Percentiles rank a stretch among this genome's conserved stretches.
These are phyloP conservation scores for Apophysomyces elegans DNA, from an alignment of 371 early-diverging fungal species.

Conservation along the genomic window DNA sequence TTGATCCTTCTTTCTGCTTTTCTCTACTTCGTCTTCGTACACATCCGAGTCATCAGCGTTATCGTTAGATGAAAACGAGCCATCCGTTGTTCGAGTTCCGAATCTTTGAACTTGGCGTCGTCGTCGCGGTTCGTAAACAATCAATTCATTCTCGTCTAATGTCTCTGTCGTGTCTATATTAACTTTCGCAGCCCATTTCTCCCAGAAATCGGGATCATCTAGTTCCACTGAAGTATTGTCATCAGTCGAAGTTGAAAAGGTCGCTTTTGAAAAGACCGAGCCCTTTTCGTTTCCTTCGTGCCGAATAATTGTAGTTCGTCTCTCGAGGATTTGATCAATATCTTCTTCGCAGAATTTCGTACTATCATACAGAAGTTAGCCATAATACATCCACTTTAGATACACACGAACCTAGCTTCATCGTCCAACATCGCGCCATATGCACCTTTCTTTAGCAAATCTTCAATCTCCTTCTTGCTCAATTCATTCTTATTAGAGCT, in stretches of 20 bases:
- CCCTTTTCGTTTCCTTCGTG: conserved; percentile 81
- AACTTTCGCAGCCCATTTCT: conserved; percentile 89
- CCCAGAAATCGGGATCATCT: conserved; percentile 98
- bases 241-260: conserved; percentile 71
- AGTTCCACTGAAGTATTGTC: conserved; percentile 72
- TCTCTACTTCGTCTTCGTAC: conserved; percentile 42
- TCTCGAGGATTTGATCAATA: conserved; percentile 94
- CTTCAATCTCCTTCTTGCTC: conserved; percentile 87
- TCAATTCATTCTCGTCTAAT: conserved; percentile 59
- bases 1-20: conserved; percentile 36
- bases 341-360: conserved; percentile 94
- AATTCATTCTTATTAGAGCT: conserved; percentile 49
- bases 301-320: conserved; percentile 87
- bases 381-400: neutral
- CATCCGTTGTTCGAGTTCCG: conserved; percentile 46
- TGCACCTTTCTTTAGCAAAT: conserved; percentile 89
- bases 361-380: conserved; percentile 26
- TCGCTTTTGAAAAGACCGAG: conserved; percentile 93
- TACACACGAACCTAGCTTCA: conserved; percentile 58
- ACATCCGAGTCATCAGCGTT: conserved; percentile 54
- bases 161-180: conserved; percentile 68
- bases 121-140: conserved; percentile 70
- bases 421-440: conserved; percentile 91
- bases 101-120: conserved; percentile 66
- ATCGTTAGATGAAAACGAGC: conserved; percentile 45